Base-by-base conservation (phyloP, 2,329 filamentous ascomycete genomes). In the Diaporthe nobilis region DNA sequence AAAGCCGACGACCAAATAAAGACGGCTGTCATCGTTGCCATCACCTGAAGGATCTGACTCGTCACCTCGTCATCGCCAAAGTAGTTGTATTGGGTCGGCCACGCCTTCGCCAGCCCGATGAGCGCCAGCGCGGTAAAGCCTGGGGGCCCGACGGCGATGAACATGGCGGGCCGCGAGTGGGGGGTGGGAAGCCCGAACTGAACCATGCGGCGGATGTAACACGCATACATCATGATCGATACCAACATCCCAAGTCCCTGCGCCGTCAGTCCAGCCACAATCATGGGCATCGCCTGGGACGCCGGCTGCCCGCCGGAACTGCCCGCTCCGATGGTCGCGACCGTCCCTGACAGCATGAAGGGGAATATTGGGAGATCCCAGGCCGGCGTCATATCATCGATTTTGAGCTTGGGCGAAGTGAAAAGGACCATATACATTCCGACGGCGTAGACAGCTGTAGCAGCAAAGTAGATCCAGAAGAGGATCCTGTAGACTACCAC, bases 61-160 rank as follows among this genome's bases (percentile, higher is more conserved):
- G 74, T 76, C 22, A 22, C 39, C 22, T 74, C 65, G 47, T 74
- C 51, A 34, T 39, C 42, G 42, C 68, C 70, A 34, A 80, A 78
- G 71, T 77, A 79, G 28, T 71, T 73, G 42, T 78, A 77, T 8
- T 61, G 67, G 6, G 22, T 28, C 7, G 77, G 78, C 17, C 78
- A 20, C 47, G 65, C 39, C 15, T 77, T 71, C 8, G 78, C 72
- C 42, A 78, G 77, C 0, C 76, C 76, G 17, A 80, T 77, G 25
- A 79, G 58, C 34, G 73, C 71, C 3, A 79, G 53, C 13, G 76
- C 77, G 8, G 75, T 76, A 28, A 77, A 79, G 0, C 75, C 77
- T 0, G 76, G 34, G 1, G 78, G 76, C 1, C 76, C 68, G 37
- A 71, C 68, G 15, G 68, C 51, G 12, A 71, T 71, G n/a, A 71